Evolutionary conservation across 257 asterid species (phyloP).

Genomic region (Solanum tacnaense): DNA sequence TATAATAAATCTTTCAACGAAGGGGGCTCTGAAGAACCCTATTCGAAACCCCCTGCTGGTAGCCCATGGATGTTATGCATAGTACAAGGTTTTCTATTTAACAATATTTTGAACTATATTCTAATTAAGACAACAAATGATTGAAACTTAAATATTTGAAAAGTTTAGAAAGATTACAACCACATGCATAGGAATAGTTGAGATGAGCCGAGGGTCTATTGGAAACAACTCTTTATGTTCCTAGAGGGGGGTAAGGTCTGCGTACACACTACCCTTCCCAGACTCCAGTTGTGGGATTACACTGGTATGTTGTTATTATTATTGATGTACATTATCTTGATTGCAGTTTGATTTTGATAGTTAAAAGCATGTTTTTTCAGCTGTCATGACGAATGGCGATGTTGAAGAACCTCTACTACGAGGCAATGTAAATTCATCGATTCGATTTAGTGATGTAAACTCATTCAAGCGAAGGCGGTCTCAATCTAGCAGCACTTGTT

Average conservation of each 20-base stretch:
- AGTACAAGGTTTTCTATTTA: not conserved
- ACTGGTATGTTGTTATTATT: no score
- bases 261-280: not conserved
- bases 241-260: not conserved
- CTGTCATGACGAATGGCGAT: slow-evolving; percentile 28
- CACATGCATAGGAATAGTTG: not conserved
- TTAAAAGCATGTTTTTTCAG: not conserved
- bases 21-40: not conserved
- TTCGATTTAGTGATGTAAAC: slow-evolving; percentile 9
- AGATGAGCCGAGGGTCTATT: not conserved
- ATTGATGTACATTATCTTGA: not conserved
- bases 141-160: not conserved
- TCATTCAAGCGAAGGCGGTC: slow-evolving; percentile 20
- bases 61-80: not conserved
- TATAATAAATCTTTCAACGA: not conserved
- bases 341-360: not conserved
- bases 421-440: slow-evolving; percentile 17
- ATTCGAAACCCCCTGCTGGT: not conserved
- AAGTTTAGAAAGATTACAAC: not conserved
- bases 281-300: not conserved
- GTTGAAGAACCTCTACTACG: slow-evolving; percentile 47
- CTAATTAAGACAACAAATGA: not conserved
- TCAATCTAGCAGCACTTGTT: slow-evolving; percentile 10
- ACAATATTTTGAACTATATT: not conserved
- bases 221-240: not conserved